Base-by-base conservation (phyloP, 1,284 basidiomycete genomes). In the Coriolopsis trogii region DNA sequence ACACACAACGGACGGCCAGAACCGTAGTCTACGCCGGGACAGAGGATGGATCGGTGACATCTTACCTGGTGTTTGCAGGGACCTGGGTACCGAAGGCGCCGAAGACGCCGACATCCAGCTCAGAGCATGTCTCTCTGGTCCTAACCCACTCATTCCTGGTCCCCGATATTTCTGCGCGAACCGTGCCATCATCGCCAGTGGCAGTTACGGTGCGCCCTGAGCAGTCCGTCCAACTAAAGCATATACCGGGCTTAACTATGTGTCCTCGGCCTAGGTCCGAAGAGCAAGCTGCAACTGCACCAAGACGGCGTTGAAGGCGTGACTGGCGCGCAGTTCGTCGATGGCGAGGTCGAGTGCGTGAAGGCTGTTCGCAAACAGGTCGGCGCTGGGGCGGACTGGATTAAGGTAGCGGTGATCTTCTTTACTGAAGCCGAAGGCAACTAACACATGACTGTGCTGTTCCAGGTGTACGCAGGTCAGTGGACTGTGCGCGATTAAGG, bases 331-430 rank as follows among this genome's bases (percentile, higher is more conserved):
- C 79, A 84, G 53, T 74, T 76, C 2, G 82, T 77, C 1, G 83
- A 87, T 56, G 85, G 85, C 2, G 67, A 75, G 10, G 78, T 78
- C 29, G 80, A 74, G 30, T 84, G 85, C 61, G 64, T 78, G 37
- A 75, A 74, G 49, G 83, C 77, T 10, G 82, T 86, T 3, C 72
- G 85, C 37, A 75, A 75, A 53, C 85, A 86, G 60, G 76, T 87
- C 50, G 84, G 84, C 20, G 79, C 83, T n/a, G 84, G 85, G 4
- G 82, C 83, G 4, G 85, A 87, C 67, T 83, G 81, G 78, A 79
- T 84, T 57, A 82, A 84, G 79, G 81, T 80, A 46, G 51, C 69
- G 58, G 21, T 13, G 44, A 52, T 48, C 49, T 7, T 25, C 34
- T 37, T 31, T 18, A 24, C 16, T 21, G 36, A 47, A 40, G n/a